Percentiles rank a stretch among this genome's conserved stretches.
Evolutionary conservation across 768 basidiomycete species (phyloP).

Genomic region (Pholiota microspora): DNA sequence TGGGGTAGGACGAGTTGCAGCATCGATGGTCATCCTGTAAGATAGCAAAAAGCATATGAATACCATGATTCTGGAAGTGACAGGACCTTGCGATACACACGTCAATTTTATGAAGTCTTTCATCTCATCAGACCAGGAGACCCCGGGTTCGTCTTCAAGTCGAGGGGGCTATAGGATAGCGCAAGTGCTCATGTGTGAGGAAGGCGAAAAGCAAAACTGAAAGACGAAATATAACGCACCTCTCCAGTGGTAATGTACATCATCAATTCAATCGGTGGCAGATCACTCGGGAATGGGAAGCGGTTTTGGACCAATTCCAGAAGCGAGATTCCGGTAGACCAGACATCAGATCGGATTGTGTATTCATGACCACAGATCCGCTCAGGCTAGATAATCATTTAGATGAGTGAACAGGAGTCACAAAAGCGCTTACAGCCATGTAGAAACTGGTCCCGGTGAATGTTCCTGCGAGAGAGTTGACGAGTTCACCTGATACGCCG

Average conservation of each 20-base stretch:
- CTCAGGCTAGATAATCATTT: slow-evolving; percentile 63
- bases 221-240: slow-evolving; percentile 39
- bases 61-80: not conserved
- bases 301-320: slow-evolving; percentile 92
- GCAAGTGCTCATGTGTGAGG: not conserved
- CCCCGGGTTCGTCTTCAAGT: slow-evolving; percentile 69
- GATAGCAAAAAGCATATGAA: slow-evolving; percentile 1
- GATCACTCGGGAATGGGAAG: slow-evolving; percentile 92
- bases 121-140: slow-evolving; percentile 79
- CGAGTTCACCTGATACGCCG: slow-evolving; percentile 94
- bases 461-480: slow-evolving; percentile 88
- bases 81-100: slow-evolving; percentile 45
- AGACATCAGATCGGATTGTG: slow-evolving; percentile 94
- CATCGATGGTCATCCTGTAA: slow-evolving; percentile 67
- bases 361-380: slow-evolving; percentile 91
- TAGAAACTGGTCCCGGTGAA: slow-evolving; percentile 98
- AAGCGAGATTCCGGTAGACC: slow-evolving; percentile 95
- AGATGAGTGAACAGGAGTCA: slow-evolving; percentile 7
- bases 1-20: slow-evolving; percentile 71
- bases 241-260: slow-evolving; percentile 84
- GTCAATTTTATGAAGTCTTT: slow-evolving; percentile 88
- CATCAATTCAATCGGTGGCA: slow-evolving; percentile 92
- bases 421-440: slow-evolving; percentile 81
- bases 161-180: slow-evolving; percentile 63
- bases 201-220: not conserved